These are phyloP conservation scores for Naganishia liquefaciens DNA, from an alignment of 1,284 basidiomycete species.

Conservation along the genomic window DNA sequence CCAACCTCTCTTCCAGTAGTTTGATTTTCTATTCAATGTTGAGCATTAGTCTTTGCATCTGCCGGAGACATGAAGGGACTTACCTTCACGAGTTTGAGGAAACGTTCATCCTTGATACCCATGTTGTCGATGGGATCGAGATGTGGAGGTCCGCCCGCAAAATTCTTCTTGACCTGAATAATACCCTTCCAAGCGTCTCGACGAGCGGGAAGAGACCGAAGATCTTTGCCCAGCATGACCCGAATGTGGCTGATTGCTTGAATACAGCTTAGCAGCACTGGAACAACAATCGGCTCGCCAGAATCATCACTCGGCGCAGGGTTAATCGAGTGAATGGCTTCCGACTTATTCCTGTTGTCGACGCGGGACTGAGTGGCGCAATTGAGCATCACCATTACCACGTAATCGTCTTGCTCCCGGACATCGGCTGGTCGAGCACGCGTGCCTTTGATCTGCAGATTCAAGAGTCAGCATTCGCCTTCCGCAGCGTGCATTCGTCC, in stretches of 20 bases:
- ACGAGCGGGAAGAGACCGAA: conserved; percentile 72
- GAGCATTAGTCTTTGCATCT: neutral
- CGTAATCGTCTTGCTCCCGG: conserved; percentile 85
- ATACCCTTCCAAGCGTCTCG: conserved; percentile 88
- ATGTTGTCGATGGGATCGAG: conserved; percentile 94
- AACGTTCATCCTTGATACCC: conserved; percentile 93
- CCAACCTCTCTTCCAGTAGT: conserved; percentile 78
- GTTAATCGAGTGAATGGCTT: conserved; percentile 62
- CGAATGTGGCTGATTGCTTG: conserved; percentile 84
- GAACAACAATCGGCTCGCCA: conserved; percentile 82
- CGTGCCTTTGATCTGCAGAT: conserved; percentile 31
- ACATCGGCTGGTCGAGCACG: conserved; percentile 64
- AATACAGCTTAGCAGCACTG: conserved; percentile 83
- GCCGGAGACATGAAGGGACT: conserved; percentile 35
- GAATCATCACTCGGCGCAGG: conserved; percentile 72
- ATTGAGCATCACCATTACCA: conserved; percentile 89
- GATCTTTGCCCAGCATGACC: conserved; percentile 84
- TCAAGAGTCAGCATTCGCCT: too few species aligned
- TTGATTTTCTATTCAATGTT: conserved; percentile 71
- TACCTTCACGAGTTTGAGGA: conserved; percentile 80
- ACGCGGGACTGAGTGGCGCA: conserved; percentile 67
- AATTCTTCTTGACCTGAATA: conserved; percentile 82
- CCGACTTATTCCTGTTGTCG: conserved; percentile 57
- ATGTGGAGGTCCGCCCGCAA: conserved; percentile 80
- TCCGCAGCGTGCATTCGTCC: too few species aligned